Evolutionary conservation across 2,329 filamentous ascomycete genomes (phyloP).

Genomic region (Ophiosphaerella korrae): DNA sequence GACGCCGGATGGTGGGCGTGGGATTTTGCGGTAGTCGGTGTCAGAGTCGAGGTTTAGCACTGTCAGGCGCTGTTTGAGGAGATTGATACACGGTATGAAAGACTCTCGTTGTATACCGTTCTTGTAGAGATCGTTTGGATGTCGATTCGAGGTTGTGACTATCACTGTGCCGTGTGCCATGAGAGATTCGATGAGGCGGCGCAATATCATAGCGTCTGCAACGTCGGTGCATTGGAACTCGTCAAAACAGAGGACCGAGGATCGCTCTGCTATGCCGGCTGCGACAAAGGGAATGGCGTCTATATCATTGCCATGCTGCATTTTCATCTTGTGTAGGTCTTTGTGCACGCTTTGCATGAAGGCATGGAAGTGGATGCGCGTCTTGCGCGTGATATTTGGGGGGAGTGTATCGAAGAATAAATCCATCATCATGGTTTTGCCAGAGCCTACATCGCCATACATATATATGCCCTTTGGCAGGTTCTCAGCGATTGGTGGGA

Average conservation of each 20-base stretch:
- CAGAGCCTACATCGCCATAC: constrained; percentile 94
- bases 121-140: constrained; percentile 94
- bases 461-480: constrained; percentile 91
- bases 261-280: constrained; percentile 86
- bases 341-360: constrained; percentile 99
- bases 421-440: constrained; percentile 99
- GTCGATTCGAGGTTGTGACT: constrained; percentile 95
- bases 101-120: constrained; percentile 96
- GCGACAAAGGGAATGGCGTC: constrained; percentile 92
- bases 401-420: constrained; percentile 95
- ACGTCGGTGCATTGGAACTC: constrained; percentile 99
- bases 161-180: constrained; percentile 98
- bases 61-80: constrained; percentile 81
- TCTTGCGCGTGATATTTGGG: constrained; percentile 77
- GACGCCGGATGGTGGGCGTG: constrained; percentile 87
- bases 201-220: constrained; percentile 96
- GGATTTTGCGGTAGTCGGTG: constrained; percentile 97
- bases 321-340: constrained; percentile 86
- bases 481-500: constrained; percentile 66
- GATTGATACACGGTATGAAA: constrained; percentile 92
- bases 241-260: constrained; percentile 92
- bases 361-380: constrained; percentile 96
- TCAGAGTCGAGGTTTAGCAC: constrained; percentile 94
- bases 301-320: constrained; percentile 84
- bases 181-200: constrained; percentile 82